phyloP scores from a whole-genome alignment of 2,329 filamentous ascomycete species.

The Nannizziopsis barbatae region DNA sequence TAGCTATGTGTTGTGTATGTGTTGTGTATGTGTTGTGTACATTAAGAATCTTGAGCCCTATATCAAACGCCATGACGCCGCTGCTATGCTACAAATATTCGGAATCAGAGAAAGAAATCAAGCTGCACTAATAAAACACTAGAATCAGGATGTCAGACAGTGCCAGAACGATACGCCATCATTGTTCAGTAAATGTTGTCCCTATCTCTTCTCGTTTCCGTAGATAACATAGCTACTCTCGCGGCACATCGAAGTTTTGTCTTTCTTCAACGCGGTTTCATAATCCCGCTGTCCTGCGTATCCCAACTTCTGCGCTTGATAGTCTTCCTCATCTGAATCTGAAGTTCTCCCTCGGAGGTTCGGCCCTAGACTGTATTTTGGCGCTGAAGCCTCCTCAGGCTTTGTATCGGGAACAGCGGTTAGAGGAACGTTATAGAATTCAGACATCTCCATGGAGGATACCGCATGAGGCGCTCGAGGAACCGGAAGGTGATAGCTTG shows the following conservation, averaged over 20 bases:
- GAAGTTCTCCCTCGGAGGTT: conserved; percentile 7
- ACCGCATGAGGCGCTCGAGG: conserved; percentile 5
- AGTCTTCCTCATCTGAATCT: conserved; percentile 17
- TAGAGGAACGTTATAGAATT: conserved; percentile 32
- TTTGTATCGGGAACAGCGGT: conserved; percentile 22
- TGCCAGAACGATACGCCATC: neutral
- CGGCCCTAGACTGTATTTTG: conserved; percentile 19
- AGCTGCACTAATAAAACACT: neutral
- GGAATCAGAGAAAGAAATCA: neutral
- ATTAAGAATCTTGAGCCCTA: too few relatives aligned
- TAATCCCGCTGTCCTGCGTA: conserved; percentile 32
- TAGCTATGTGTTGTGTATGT: too few relatives aligned
- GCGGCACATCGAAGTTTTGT: conserved; percentile 17
- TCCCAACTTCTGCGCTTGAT: conserved; percentile 34
- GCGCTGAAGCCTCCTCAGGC: conserved; percentile 14
- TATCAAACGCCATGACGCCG: neutral
- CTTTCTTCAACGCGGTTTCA: conserved; percentile 22
- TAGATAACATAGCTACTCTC: conserved; percentile 32
- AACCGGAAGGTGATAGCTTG: conserved; percentile 14
- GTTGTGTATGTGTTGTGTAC: too few relatives aligned
- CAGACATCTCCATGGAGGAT: conserved; percentile 18
- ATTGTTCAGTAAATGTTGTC: neutral
- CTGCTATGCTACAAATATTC: conserved; percentile 2
- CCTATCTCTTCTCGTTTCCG: conserved; percentile 23
- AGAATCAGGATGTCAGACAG: neutral